phyloP scores from a whole-genome alignment of 768 basidiomycete genomes.

The Boletus sp. region DNA sequence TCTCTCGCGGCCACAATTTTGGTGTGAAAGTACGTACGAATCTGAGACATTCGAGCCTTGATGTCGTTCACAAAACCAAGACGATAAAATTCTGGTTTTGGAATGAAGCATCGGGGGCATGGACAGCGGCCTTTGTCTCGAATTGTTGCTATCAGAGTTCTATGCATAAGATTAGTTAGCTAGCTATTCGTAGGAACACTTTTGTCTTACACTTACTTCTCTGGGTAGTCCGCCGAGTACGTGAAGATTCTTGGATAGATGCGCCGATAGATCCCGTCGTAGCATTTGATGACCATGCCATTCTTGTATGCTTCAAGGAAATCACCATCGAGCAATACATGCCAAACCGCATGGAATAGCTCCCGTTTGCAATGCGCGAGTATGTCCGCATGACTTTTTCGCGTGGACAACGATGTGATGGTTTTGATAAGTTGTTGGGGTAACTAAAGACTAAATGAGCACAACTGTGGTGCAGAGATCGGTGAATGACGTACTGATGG shows the following conservation, averaged over 20 bases:
- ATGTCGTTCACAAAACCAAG: slow-evolving; percentile 18
- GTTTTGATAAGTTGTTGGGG: not conserved
- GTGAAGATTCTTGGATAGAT: slow-evolving; percentile 1
- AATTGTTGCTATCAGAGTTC: slow-evolving; percentile 26
- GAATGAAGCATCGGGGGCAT: slow-evolving; percentile 28
- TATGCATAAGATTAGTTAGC: too few relatives aligned
- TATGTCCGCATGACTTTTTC: not conserved
- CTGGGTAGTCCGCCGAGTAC: slow-evolving; percentile 4
- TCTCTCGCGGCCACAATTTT: slow-evolving; percentile 1
- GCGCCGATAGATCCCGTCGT: not conserved
- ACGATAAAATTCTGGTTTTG: slow-evolving; percentile 10
- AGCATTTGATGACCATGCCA: not conserved
- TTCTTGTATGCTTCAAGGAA: not conserved
- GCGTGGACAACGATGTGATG: not conserved
- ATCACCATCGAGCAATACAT: not conserved
- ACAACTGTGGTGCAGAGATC: too few relatives aligned
- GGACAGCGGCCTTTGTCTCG: slow-evolving; percentile 27
- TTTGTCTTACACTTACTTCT: slow-evolving; percentile 3
- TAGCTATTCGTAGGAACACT: too few relatives aligned
- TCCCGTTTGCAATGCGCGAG: slow-evolving; percentile 5
- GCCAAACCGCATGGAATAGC: slow-evolving; percentile 6
- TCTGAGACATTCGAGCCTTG: not conserved
- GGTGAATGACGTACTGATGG: not conserved
- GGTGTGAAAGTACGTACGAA: not conserved
- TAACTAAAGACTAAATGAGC: too few relatives aligned